Base-by-base conservation (phyloP, 306 rosid species). In the Cucurbita moschata region DNA sequence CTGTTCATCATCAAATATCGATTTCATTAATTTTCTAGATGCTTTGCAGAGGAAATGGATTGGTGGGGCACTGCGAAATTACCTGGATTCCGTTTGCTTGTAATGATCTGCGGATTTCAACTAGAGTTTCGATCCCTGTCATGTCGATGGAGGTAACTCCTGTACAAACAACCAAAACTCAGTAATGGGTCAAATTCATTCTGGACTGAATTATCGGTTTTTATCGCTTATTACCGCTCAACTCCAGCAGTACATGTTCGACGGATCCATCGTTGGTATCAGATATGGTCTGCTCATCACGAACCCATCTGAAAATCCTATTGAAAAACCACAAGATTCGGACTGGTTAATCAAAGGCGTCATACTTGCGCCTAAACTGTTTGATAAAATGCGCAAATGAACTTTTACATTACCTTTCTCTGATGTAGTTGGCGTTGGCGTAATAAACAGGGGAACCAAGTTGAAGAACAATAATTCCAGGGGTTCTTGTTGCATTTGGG, bases 371-470 rank as follows among this genome's bases (percentile, higher is more conserved):
- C 38, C 14, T 43, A 66, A 66, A 43, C 11, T 66, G 53, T 66
- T 43, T 6, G 72, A 66, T 42, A 5, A 43, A 66, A 10, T 66
- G 72, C 38, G 18, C 7, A 16, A 18, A 66, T 7, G 6, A 21
- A 66, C 53, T 66, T 6, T 40, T 54, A 23, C 38, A 0, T 56
- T 75, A 93, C 98, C 92, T 94, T 78, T 94, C 97, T 77, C 85
- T 86, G 7, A 94, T 16, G 13, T 94, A 94, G 37, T 79, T 66
- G 49, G 85, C 37, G 76, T 89, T 94, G 62, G 97, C 88, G 82
- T 82, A 94, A 81, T 88, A 94, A 80, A 94, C 38, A 23, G 98
- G 98, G 47, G 98, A 94, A 71, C 98, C 97, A 35, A 90, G 82
- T 62, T 90, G 95, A 19, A 94, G 50, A 72, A 87, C 62, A 10